These are phyloP conservation scores for Phytophthora pisi DNA, from an alignment of 352 stramenopile genomes.

Conservation along the genomic window DNA sequence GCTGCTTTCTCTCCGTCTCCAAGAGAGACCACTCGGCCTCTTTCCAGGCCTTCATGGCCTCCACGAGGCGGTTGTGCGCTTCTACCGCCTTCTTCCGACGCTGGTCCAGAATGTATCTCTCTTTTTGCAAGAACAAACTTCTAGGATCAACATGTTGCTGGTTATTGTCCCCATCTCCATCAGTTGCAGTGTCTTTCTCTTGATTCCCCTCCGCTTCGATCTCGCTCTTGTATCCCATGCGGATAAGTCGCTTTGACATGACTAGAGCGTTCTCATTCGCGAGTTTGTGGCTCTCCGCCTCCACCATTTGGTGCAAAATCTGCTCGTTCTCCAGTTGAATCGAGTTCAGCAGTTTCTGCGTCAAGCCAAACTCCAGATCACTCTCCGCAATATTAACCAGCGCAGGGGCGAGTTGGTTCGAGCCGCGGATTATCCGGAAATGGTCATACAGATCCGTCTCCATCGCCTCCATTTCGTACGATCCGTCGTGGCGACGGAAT, in stretches of 20 bases:
- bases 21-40: slow-evolving; percentile 67
- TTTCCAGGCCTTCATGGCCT: slow-evolving; percentile 78
- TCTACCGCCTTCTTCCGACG: slow-evolving; percentile 60
- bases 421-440: slow-evolving; percentile 78
- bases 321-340: slow-evolving; percentile 55
- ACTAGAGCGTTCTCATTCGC: slow-evolving; percentile 52
- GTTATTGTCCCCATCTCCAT: slow-evolving; percentile 10
- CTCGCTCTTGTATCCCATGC: slow-evolving; percentile 64
- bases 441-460: slow-evolving; percentile 73
- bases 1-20: slow-evolving; percentile 57
- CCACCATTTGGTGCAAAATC: slow-evolving; percentile 49
- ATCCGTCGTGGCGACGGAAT: slow-evolving; percentile 61
- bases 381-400: slow-evolving; percentile 61
- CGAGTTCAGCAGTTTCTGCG: slow-evolving; percentile 38
- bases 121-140: slow-evolving; percentile 56
- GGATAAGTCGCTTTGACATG: slow-evolving; percentile 57
- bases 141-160: slow-evolving; percentile 35
- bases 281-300: slow-evolving; percentile 37
- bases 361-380: slow-evolving; percentile 71
- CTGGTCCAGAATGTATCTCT: slow-evolving; percentile 53
- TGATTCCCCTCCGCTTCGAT: slow-evolving; percentile 12
- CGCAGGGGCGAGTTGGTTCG: slow-evolving; percentile 54
- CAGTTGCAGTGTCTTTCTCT: slow-evolving; percentile 12
- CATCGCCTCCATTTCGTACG: slow-evolving; percentile 56
- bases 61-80: slow-evolving; percentile 56